These are phyloP conservation scores for Naematelia encephala DNA, from an alignment of 768 basidiomycete species.

Conservation along the genomic window DNA sequence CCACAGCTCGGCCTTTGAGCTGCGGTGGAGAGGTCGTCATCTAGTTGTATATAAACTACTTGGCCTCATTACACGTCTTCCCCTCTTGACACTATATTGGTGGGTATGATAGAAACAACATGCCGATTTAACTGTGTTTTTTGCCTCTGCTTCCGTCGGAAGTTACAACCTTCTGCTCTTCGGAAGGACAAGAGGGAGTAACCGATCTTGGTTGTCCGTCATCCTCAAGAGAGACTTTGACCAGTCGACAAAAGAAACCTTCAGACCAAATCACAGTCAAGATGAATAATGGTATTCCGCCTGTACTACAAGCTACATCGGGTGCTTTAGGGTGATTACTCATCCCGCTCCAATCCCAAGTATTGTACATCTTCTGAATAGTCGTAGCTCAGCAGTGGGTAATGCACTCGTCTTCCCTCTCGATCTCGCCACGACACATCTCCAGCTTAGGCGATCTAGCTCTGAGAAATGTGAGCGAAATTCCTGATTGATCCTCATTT, in stretches of 20 bases:
- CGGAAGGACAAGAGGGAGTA: neutral
- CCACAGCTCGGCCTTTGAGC: neutral
- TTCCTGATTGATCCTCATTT: too few relatives aligned
- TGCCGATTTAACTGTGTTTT: neutral
- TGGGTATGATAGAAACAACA: neutral
- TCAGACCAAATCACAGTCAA: too few relatives aligned
- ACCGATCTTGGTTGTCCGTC: neutral
- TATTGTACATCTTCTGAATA: too few relatives aligned
- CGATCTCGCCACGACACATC: slow-evolving; percentile 40
- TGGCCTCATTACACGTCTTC: neutral
- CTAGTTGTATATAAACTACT: neutral
- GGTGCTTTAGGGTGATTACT: slow-evolving; percentile 36
- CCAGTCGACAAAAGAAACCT: too few relatives aligned
- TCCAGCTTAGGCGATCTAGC: slow-evolving; percentile 27
- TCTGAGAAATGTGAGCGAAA: slow-evolving; percentile 25
- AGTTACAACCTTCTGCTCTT: neutral
- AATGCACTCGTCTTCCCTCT: slow-evolving; percentile 45
- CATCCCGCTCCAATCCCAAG: neutral
- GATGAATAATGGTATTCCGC: slow-evolving; percentile 34
- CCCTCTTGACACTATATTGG: neutral
- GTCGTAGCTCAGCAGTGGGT: slow-evolving; percentile 32
- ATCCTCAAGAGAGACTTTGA: neutral
- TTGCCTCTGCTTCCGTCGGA: neutral
- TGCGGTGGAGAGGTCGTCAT: too few relatives aligned
- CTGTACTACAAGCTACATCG: slow-evolving; percentile 40